Evolutionary conservation across 2,329 filamentous ascomycete genomes (phyloP), one percentile per base, ranked within the genome.

Genomic region (Penicillium sp.): DNA sequence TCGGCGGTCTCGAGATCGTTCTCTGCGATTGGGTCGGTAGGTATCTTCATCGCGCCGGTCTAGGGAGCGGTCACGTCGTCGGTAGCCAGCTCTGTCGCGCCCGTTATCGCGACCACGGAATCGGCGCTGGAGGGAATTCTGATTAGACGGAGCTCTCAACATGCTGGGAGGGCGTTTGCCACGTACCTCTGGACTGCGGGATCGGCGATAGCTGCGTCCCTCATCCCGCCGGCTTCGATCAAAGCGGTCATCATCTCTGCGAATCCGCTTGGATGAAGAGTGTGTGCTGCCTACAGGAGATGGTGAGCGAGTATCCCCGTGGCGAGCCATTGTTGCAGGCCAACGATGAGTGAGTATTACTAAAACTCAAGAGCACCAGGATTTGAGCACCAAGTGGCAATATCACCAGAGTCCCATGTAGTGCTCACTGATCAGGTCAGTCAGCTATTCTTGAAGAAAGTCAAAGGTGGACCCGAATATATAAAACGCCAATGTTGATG

Each of bases 231-330:
- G 75, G 65, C 76, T 80, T 69, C 78, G 77, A 50, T 83, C 81
- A 67, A 79, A 75, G 62, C 81, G 78, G 68, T 80, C 76, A 72
- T 83, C 78, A 66, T 81, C 83, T 75, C 81, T 79, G 69, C 80
- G 79, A 68, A 68, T 77, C 60, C 86, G 85, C 79, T 86, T 89
- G 80, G 86, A 88, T 72, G 87, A 86, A 77, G 86, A 87, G 77
- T 85, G 83, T 74, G 90, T 88, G 83, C 89, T 92, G 86, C 89
- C 90, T 92, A 88, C 87, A 88, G 89, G 89, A 87, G 89, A 92
- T 90, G 90, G 91, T 93, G 90, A 93, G 90, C 90, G 83, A 81
- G 81, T 80, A 77, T 84, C 82, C 80, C 81, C 83, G 76, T 81
- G 81, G 76, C 82, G 81, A 80, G 81, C 81, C 83, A 85, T 85